Conservation (phyloP, 306 rosid genomes). For the Quercus aquifolioides region DNA sequence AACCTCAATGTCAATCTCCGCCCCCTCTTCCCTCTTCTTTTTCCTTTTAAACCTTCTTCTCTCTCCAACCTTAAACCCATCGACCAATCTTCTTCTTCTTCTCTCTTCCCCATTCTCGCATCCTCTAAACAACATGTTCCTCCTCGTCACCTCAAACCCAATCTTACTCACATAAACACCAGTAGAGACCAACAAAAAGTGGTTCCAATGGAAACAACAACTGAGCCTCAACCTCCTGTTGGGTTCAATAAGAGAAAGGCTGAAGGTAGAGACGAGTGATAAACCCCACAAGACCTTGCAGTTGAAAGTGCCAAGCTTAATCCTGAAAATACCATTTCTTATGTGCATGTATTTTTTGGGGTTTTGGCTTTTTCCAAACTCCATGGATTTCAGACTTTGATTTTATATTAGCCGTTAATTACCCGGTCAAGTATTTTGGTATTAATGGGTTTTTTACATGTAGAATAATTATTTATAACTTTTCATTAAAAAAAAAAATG, state of each 20-base stretch:
- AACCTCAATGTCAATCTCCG: conserved; percentile 52
- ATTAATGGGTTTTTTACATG: too few relatives aligned
- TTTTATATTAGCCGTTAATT: too few relatives aligned
- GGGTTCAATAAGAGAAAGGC: conserved; percentile 74
- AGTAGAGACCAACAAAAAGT: neutral
- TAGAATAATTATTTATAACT: too few relatives aligned
- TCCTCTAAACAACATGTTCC: conserved; percentile 35
- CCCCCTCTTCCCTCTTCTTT: conserved; percentile 13
- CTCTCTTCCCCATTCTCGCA: conserved; percentile 39
- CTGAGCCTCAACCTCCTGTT: neutral
- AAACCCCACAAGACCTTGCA: conserved; percentile 47
- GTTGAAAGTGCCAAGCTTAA: conserved; percentile 56
- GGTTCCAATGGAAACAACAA: conserved; percentile 30
- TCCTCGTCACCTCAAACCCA: conserved; percentile 9
- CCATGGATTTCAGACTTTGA: too few relatives aligned
- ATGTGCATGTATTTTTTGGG: conserved; percentile 48
- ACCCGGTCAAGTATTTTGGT: too few relatives aligned
- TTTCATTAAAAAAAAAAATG: too few relatives aligned
- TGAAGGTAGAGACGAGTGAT: conserved; percentile 55
- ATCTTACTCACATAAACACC: conserved; percentile 28
- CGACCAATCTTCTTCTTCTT: neutral
- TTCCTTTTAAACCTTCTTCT: neutral
- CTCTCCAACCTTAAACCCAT: neutral
- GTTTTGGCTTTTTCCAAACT: neutral
- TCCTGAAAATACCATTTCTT: conserved; percentile 63